Evolutionary conservation across 345 rosid genomes (phyloP).

Genomic region (Firmiana major): DNA sequence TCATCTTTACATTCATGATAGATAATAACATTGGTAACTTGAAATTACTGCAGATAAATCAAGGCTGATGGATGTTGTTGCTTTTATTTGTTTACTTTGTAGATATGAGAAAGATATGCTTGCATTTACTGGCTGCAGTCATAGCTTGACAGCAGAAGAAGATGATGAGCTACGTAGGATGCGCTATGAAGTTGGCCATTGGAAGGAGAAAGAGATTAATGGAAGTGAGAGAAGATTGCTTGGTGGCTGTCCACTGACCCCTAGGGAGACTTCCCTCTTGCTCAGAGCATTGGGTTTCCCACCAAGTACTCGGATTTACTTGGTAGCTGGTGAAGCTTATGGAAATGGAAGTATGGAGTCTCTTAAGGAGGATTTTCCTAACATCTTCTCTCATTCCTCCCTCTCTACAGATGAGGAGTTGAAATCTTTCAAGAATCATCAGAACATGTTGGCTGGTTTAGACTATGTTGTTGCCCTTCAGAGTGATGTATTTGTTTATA

Average conservation of each 20-base stretch:
- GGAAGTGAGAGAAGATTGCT: conserved; percentile 85
- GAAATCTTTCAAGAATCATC: conserved; percentile 67
- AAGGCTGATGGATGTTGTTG: background rate
- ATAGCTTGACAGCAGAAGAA: conserved; percentile 73
- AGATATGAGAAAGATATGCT: conserved; percentile 99
- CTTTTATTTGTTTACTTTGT: conserved; percentile 4
- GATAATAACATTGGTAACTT: background rate
- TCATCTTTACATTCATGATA: background rate
- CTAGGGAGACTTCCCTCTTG: conserved; percentile 86
- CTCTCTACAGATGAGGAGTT: conserved; percentile 75
- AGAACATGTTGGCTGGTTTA: conserved; percentile 89
- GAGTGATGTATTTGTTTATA: conserved; percentile 79
- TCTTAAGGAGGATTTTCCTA: conserved; percentile 62
- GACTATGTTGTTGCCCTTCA: conserved; percentile 88
- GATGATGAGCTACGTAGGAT: conserved; percentile 68
- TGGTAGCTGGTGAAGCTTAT: conserved; percentile 95
- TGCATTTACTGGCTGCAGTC: conserved; percentile 96
- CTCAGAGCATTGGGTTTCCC: conserved; percentile 79
- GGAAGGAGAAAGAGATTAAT: conserved; percentile 23
- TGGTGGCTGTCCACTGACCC: conserved; percentile 93
- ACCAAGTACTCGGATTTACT: conserved; percentile 73
- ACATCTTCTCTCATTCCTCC: conserved; percentile 80
- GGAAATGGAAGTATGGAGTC: conserved; percentile 83
- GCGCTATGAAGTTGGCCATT: conserved; percentile 60
- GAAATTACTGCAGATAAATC: background rate